These are phyloP conservation scores for Ambrosia hybrid DNA, from an alignment of 140 eudicot genomes.

Conservation along the genomic window DNA sequence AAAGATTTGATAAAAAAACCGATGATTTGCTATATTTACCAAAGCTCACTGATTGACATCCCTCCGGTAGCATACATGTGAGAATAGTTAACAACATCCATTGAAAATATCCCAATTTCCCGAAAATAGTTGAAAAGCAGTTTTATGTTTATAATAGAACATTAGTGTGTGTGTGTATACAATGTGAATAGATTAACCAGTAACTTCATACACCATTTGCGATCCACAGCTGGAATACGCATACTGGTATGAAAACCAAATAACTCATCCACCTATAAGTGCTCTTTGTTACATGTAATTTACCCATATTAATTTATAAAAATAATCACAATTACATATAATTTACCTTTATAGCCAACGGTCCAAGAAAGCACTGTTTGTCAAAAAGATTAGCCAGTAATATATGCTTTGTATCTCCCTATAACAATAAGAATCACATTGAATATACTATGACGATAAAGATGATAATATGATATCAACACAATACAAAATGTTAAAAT, in stretches of 20 bases:
- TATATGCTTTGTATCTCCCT: slow-evolving; percentile 79
- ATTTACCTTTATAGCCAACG: slow-evolving; percentile 75
- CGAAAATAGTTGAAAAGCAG: slow-evolving; percentile 20
- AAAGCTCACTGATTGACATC: slow-evolving; percentile 70
- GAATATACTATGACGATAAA: not conserved
- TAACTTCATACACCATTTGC: slow-evolving; percentile 88
- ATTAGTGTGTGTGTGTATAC: slow-evolving; percentile 23
- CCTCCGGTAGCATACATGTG: slow-evolving; percentile 94
- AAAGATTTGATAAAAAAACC: not conserved
- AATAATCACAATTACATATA: not conserved
- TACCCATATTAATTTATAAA: not conserved
- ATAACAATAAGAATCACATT: slow-evolving; percentile 22
- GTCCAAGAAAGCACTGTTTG: slow-evolving; percentile 96
- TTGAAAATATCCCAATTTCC: slow-evolving; percentile 82
- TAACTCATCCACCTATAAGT: slow-evolving; percentile 67
- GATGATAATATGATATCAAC: too few relatives aligned
- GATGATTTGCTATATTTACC: slow-evolving; percentile 40
- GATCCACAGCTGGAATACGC: slow-evolving; percentile 95
- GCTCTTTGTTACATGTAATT: not conserved
- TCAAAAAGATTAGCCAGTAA: slow-evolving; percentile 89
- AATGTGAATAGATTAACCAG: slow-evolving; percentile 85
- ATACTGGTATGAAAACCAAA: slow-evolving; percentile 84
- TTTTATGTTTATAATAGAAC: not conserved
- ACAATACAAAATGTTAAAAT: too few relatives aligned
- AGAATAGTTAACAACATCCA: slow-evolving; percentile 80